Evolutionary conservation across 1,284 basidiomycete species (phyloP), one percentile per base, ranked within the genome.

Genomic region (Prillingera fragicola): DNA sequence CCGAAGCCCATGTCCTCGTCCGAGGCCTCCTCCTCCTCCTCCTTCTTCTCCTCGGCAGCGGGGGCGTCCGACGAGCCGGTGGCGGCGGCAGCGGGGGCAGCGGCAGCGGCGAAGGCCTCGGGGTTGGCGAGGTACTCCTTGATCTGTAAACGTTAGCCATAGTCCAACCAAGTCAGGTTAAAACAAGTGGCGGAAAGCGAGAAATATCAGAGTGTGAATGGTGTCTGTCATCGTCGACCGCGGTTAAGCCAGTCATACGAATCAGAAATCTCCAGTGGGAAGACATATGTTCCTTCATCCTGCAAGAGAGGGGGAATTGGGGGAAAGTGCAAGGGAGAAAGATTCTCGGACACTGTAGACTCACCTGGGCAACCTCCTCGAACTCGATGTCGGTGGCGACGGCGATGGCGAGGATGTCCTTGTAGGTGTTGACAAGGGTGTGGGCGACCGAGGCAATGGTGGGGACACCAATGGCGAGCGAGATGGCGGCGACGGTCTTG

Each of bases 61-160:
- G 69, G 69, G 33, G 74, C 72, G 29, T 75, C 74, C 34, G 76
- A 76, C 34, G 78, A 78, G 28, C 77, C 76, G 41, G 75, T 74
- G 31, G 75, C 75, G 17, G 75, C 77, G 27, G 77, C 78, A 43
- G 78, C 81, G 56, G 79, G 77, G 40, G 84, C 75, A 43, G 85
- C 84, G 37, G 83, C 85, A 52, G 75, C 84, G 48, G 85, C 89
- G 70, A 92, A 97, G 24, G 91, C 92, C 56, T 95, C 90, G 48
- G 92, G 92, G 80, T 97, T 95, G 70, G 85, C 92, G 59, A 97
- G 83, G 76, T 84, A 87, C 71, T 88, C 92, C 80, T 96, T 96
- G 75, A 85, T 82, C 89, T 92, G 55, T 37, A 13, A 25, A 13
- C 38, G 41, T 56, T 43, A 55, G 54, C 52, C n/a, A 26, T n/a